Conservation (phyloP, 208 protist species). For the Leishmania guyanensis region DNA sequence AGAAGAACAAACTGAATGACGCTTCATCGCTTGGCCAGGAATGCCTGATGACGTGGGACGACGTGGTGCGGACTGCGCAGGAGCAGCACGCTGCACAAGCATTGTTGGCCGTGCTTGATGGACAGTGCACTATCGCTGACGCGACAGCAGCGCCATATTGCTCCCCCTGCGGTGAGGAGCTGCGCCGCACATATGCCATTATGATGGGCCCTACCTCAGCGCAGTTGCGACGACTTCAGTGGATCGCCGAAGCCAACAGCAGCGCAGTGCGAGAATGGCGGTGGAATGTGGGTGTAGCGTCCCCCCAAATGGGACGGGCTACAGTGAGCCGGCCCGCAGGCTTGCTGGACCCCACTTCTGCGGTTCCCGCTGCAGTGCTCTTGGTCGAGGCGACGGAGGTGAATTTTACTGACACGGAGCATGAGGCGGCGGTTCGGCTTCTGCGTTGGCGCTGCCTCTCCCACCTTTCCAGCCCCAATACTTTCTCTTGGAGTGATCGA, state of each 20-base stretch:
- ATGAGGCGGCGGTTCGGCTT: not conserved
- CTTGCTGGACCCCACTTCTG: no score
- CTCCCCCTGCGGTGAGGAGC: slow-evolving; percentile 6
- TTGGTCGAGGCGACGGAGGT: slow-evolving; percentile 10
- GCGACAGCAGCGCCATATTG: not conserved
- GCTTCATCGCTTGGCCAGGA: not conserved
- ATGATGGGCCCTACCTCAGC: not conserved
- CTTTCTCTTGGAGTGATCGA: slow-evolving; percentile 6
- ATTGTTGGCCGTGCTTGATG: not conserved
- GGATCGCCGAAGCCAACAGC: slow-evolving; percentile 18
- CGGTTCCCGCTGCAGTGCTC: not conserved
- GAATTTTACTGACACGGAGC: not conserved
- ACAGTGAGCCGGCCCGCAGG: not conserved
- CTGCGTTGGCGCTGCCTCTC: not conserved
- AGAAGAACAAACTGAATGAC: not conserved
- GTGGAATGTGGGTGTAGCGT: not conserved
- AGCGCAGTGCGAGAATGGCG: slow-evolving; percentile 21
- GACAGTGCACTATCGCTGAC: no score
- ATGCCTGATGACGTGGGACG: not conserved
- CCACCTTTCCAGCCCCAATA: not conserved
- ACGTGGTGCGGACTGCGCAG: slow-evolving; percentile 2
- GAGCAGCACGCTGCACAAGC: slow-evolving; percentile 3
- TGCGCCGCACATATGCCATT: not conserved
- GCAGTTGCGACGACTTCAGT: slow-evolving; percentile 10
- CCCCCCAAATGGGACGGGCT: not conserved